Evolutionary conservation across 306 rosid species (phyloP).

Genomic region (Cicer yamashitae): DNA sequence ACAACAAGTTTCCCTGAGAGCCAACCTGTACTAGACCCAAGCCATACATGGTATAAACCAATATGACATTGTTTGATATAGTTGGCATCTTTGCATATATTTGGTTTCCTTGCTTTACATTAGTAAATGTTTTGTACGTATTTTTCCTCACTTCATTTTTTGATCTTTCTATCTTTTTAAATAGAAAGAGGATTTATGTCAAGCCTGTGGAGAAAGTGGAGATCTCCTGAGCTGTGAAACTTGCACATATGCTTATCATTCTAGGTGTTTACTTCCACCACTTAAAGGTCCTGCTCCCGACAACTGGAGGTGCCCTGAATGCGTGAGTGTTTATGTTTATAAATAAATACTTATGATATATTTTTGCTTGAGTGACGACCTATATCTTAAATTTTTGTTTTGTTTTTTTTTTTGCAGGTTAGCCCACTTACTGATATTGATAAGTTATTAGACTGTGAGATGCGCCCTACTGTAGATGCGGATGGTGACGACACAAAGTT

Average conservation of each 20-base stretch:
- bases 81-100: slow-evolving; percentile 33
- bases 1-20: not conserved
- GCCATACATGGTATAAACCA: not conserved
- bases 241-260: slow-evolving; percentile 86
- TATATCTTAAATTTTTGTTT: slow-evolving; percentile 23
- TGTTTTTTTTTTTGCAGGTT: slow-evolving; percentile 67
- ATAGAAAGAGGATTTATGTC: slow-evolving; percentile 93
- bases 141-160: slow-evolving; percentile 2
- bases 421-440: slow-evolving; percentile 94
- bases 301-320: slow-evolving; percentile 97
- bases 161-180: slow-evolving; percentile 14
- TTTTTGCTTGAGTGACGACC: slow-evolving; percentile 36
- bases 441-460: slow-evolving; percentile 88
- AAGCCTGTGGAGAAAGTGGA: slow-evolving; percentile 88
- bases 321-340: slow-evolving; percentile 65
- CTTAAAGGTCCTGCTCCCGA: slow-evolving; percentile 66
- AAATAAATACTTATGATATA: slow-evolving; percentile 24
- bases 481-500: slow-evolving; percentile 75
- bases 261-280: slow-evolving; percentile 86
- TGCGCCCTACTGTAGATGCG: slow-evolving; percentile 88
- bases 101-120: slow-evolving; percentile 27
- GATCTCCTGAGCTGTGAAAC: slow-evolving; percentile 82
- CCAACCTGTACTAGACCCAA: not conserved
- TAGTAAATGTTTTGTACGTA: slow-evolving; percentile 18
- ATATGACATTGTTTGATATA: slow-evolving; percentile 19